Conservation (phyloP, 805 yeast genomes). For the Candida ficus region DNA sequence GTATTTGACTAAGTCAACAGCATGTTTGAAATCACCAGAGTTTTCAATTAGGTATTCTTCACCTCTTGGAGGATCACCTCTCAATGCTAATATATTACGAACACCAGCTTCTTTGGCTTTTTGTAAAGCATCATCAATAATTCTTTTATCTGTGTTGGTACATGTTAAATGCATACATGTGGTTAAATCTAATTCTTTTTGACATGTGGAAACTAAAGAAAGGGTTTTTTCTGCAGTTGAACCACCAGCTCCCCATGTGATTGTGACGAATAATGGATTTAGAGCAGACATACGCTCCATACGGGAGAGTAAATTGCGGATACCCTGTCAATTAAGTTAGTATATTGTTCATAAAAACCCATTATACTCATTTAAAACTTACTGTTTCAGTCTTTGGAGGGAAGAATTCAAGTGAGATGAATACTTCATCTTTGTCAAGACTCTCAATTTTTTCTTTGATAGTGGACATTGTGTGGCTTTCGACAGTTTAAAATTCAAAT, state of each 20-base stretch:
- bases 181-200: constrained; percentile 70
- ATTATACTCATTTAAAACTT: too few relatives aligned
- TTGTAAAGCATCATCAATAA: constrained; percentile 74
- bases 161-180: constrained; percentile 95
- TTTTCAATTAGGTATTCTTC: constrained; percentile 49
- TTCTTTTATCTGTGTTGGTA: constrained; percentile 76
- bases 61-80: constrained; percentile 95
- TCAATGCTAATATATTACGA: constrained; percentile 80
- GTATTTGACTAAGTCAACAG: constrained; percentile 82
- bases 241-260: constrained; percentile 99
- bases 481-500: too few relatives aligned
- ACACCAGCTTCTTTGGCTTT: constrained; percentile 76
- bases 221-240: constrained; percentile 83
- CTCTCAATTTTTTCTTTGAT: constrained; percentile 45
- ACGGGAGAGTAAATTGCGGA: constrained; percentile 78
- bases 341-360: too few relatives aligned
- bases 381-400: constrained; percentile 90
- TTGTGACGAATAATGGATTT: constrained; percentile 85
- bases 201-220: constrained; percentile 75
- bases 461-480: constrained; percentile 16
- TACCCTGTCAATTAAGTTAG: constrained; percentile 41
- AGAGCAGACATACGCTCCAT: constrained; percentile 82
- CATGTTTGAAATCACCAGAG: constrained; percentile 51
- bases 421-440: constrained; percentile 48
- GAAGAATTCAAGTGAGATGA: constrained; percentile 88